Base-by-base conservation (phyloP, 352 stramenopile genomes). In the Globisporangium carolinianum region DNA sequence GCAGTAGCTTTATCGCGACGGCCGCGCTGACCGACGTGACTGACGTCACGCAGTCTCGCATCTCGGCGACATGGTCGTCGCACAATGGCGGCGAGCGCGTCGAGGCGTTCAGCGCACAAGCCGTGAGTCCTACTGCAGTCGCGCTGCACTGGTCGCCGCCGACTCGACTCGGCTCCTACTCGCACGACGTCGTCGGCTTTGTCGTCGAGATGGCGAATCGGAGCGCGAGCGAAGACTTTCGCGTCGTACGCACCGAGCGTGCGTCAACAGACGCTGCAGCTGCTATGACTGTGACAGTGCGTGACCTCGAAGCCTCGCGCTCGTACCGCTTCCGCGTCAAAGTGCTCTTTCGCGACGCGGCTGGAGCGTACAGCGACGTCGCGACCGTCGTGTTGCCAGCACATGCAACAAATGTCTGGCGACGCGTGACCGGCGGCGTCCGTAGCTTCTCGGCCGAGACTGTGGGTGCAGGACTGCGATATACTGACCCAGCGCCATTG, bases 321-420 rank as follows among this genome's bases (percentile, higher is more conserved):
- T 69, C 69, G 53, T 91, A 89, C 36, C 75, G 73, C 1, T 79
- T 91, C 47, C 78, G 76, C 39, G 63, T 91, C 9, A 78, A 73
- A 47, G 57, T 69, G 24, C 60, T 88, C 4, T 62, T 85, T 17
- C 71, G 66, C 24, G 68, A 79, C 55, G 70, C 66, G 1, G 58
- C 50, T 17, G 79, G 70, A 14, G 53, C 46, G 0, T 79, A 74
- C 55, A 84, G 73, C 43, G 55, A 68, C 0, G 47, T 76, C 8
- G 38, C 75, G 8, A 64, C 63, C 0, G 32, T 82, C 0, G 65
- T 64, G 8, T 89, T 72, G 17, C 71, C 66, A 4, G 5, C 61
- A 0, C 66, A 67, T 5, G 65, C 76, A 11, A 36, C 5, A 0
- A 87, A 91, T 62, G 61, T 57, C 0, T 91, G 81, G 81, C 55